Evolutionary conservation across 257 asterid genomes (phyloP).

Genomic region (Solanum piurae): DNA sequence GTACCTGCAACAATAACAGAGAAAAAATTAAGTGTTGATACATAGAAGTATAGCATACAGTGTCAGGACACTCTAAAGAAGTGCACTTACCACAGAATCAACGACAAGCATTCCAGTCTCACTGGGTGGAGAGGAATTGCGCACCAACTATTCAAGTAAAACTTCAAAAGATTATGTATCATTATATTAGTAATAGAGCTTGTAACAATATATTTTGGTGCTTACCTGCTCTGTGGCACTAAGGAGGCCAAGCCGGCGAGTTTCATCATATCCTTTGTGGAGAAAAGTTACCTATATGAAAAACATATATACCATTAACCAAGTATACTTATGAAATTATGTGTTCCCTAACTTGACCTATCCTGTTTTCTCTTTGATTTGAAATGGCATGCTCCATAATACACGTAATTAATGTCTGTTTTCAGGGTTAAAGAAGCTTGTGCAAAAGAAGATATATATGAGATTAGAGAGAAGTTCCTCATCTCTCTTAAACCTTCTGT

Average conservation of each 20-base stretch:
- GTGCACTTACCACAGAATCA: constrained; percentile 78
- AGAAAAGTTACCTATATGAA: constrained; percentile 70
- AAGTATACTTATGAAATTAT: not conserved
- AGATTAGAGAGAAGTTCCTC: not conserved
- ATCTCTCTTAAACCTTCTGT: not conserved
- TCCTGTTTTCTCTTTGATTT: not conserved
- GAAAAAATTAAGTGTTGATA: not conserved
- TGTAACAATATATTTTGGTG: not conserved
- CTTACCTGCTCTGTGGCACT: constrained; percentile 83
- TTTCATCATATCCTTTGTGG: constrained; percentile 98
- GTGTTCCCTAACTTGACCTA: not conserved
- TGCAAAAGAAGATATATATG: not conserved
- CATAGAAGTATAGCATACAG: not conserved
- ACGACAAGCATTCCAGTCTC: constrained; percentile 99
- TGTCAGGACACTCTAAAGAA: constrained; percentile 3
- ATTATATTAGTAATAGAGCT: not conserved
- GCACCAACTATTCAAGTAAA: constrained; percentile 51
- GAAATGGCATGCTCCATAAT: not conserved
- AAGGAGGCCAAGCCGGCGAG: constrained; percentile 92
- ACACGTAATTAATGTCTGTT: not conserved
- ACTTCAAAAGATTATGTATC: not conserved
- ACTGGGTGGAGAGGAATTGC: constrained; percentile 73
- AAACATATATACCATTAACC: constrained; percentile 7
- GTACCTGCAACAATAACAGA: constrained; percentile 54
- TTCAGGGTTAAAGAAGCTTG: not conserved